phyloP scores from a whole-genome alignment of 768 basidiomycete genomes.

The Suillus tomentosus region DNA sequence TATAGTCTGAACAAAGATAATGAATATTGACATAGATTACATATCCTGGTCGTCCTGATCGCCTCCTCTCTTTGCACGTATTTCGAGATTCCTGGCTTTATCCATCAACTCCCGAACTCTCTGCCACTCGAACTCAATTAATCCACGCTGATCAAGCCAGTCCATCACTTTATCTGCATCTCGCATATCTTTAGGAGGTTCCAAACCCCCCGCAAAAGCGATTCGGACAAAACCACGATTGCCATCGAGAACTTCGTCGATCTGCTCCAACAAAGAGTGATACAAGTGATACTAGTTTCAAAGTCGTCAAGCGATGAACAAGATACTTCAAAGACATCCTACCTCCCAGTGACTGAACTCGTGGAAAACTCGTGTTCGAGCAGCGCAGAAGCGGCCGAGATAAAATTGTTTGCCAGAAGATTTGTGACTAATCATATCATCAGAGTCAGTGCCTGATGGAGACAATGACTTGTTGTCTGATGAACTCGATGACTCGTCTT shows the following conservation, averaged over 20 bases:
- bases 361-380: constrained; percentile 67
- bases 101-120: constrained; percentile 76
- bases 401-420: constrained; percentile 44
- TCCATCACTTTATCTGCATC: constrained; percentile 83
- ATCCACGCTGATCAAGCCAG: constrained; percentile 71
- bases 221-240: constrained; percentile 57
- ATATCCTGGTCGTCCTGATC: constrained; percentile 31
- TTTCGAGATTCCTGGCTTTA: constrained; percentile 63
- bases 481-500: constrained; percentile 27
- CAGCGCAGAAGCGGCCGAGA: constrained; percentile 81
- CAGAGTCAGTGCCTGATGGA: constrained; percentile 28
- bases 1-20: background rate
- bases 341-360: constrained; percentile 86
- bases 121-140: constrained; percentile 72
- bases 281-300: constrained; percentile 62
- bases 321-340: constrained; percentile 18
- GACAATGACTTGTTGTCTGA: constrained; percentile 30
- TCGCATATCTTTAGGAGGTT: constrained; percentile 65
- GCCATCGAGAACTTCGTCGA: constrained; percentile 51
- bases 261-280: constrained; percentile 54
- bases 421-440: constrained; percentile 15
- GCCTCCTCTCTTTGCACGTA: constrained; percentile 47
- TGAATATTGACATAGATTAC: background rate
- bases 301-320: constrained; percentile 11
- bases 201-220: constrained; percentile 51